Percentiles rank a stretch among this genome's conserved stretches.
phyloP scores from a whole-genome alignment of 2,329 filamentous ascomycete genomes.

The Paracoccidioides brasiliensis region DNA sequence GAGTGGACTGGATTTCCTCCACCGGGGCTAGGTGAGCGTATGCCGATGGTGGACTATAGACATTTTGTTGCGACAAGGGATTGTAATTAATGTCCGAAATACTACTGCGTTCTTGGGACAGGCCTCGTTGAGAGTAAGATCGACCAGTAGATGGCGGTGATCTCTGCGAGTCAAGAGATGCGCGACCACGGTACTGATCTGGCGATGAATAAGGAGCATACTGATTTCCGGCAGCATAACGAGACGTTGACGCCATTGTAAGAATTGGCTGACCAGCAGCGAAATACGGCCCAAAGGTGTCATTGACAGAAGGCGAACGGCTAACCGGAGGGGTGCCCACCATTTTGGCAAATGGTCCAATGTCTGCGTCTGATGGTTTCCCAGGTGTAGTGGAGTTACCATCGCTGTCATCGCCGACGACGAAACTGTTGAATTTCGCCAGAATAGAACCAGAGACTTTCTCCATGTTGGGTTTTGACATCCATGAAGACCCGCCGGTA shows the following conservation, averaged over 20 bases:
- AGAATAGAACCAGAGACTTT: constrained; percentile 86
- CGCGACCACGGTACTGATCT: constrained; percentile 37
- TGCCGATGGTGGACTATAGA: constrained; percentile 20
- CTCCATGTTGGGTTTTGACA: constrained; percentile 88
- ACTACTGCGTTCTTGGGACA: constrained; percentile 26
- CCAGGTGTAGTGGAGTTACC: constrained; percentile 44
- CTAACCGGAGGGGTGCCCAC: constrained; percentile 62
- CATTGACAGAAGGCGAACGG: constrained; percentile 59
- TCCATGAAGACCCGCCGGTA: constrained; percentile 75
- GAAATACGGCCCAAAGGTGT: constrained; percentile 54
- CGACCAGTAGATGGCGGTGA: constrained; percentile 24
- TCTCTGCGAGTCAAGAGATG: constrained; percentile 37
- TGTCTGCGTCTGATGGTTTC: constrained; percentile 45
- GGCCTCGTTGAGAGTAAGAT: constrained; percentile 23
- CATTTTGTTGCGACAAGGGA: constrained; percentile 15
- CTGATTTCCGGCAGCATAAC: constrained; percentile 32
- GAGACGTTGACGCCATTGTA: constrained; percentile 22
- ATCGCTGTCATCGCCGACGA: constrained; percentile 77
- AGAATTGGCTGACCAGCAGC: constrained; percentile 23
- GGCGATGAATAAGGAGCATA: constrained; percentile 39
- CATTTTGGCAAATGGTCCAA: constrained; percentile 72
- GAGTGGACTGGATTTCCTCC: constrained; percentile 23
- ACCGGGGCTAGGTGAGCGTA: constrained; percentile 30
- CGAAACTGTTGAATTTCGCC: constrained; percentile 92
- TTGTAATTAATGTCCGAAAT: constrained; percentile 23